These are phyloP conservation scores for Lachancea thermotolerans DNA, from an alignment of 805 yeast species.

Conservation along the genomic window DNA sequence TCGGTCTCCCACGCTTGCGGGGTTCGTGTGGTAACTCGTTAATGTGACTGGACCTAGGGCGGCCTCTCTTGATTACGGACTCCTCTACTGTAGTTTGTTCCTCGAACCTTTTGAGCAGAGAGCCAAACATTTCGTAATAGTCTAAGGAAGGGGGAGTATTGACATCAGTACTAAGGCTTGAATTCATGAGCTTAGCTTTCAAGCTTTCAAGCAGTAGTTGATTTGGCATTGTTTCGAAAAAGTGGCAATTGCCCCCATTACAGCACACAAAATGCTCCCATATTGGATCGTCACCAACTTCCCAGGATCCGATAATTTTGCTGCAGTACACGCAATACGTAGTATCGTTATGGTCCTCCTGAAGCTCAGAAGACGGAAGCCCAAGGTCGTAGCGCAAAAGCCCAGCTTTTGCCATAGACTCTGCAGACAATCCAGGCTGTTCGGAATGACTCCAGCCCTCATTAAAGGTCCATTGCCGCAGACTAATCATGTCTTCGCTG, in stretches of 20 bases:
- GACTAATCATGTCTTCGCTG: conserved; percentile 4
- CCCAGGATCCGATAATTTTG: conserved; percentile 54
- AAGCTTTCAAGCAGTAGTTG: not conserved
- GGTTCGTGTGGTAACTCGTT: not conserved
- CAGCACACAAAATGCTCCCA: conserved; percentile 37
- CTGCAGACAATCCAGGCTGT: conserved; percentile 14
- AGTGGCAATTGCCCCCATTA: conserved; percentile 20
- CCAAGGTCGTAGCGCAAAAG: conserved; percentile 47
- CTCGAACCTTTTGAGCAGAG: conserved; percentile 2
- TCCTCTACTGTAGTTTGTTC: conserved; percentile 2
- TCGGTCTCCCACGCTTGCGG: conserved; percentile 6
- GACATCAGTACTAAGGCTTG: not conserved
- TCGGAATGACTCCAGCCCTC: conserved; percentile 24
- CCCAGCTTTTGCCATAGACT: conserved; percentile 48
- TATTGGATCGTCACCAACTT: conserved; percentile 42
- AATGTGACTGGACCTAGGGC: conserved; percentile 6
- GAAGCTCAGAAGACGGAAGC: conserved; percentile 22
- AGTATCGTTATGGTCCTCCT: conserved; percentile 38
- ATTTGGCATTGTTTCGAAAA: conserved; percentile 12
- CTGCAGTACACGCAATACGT: conserved; percentile 56
- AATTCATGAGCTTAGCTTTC: not conserved
- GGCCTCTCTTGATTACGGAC: conserved; percentile 4
- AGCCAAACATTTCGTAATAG: conserved; percentile 3
- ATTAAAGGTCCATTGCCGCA: conserved; percentile 17
- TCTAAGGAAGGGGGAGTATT: conserved; percentile 2